Base-by-base conservation (phyloP, 1,139 yeast genomes). In the Eremothecium cymbalariae region DNA sequence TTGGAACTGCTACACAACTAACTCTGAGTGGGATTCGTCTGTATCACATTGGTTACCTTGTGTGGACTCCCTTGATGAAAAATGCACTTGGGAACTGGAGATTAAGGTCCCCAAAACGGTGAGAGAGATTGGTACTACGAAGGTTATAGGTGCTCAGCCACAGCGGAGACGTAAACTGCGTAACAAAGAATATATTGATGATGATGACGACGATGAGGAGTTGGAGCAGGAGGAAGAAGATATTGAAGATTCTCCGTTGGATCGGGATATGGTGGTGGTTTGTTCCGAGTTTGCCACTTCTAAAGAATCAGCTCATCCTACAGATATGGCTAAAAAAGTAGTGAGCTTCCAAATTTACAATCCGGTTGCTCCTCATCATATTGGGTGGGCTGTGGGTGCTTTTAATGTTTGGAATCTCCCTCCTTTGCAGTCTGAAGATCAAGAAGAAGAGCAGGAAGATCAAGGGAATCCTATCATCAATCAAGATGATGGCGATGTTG, bases 11-110 rank as follows among this genome's bases (percentile, higher is more conserved):
- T 86, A 81, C 56, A 88, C 98, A 0, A 68, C 74, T 1, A 88
- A 90, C 51, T 68, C 84, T 3, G 88, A 85, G 18, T 63, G 76
- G 31, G 86, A 86, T 14, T 69, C 82, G 6, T 75, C 94, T 9
- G 83, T 97, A 0, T 83, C 95, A 2, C 79, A 86, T 14, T 93
- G 99, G 98, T 82, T 90, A 31, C 99, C 99, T 0, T 93, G 98
- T 53, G 69, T 90, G 4, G 97, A 93, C 47, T 84, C 82, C 31
- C 57, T 86, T 23, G 81, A 90, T 74, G 96, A 86, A 48, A 73
- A 86, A 40, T 80, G 83, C 31, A 82, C 96, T 0, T 93, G 98
- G 98, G 86, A 88, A 41, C 58, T 93, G 11, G 94, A 85, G 49
- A 66, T 93, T 11, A 74, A 78, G 41, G 75, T 85, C 1, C 95